phyloP scores from a whole-genome alignment of 192 early-diverging fungal genomes.

The Coemansia sp. region DNA sequence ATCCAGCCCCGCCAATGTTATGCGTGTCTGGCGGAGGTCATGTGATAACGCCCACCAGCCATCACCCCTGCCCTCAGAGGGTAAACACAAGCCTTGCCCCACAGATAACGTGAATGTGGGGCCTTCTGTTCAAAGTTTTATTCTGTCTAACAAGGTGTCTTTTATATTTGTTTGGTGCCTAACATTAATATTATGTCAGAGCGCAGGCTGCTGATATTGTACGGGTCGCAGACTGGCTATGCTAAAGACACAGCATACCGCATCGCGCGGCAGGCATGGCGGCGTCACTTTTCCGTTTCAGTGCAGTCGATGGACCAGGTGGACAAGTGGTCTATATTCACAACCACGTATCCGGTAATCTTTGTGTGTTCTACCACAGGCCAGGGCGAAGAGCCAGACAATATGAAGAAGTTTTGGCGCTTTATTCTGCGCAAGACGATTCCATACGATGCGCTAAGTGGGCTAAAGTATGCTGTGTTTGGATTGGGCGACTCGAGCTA shows the following conservation, averaged over 20 bases:
- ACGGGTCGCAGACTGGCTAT: slow-evolving; percentile 72
- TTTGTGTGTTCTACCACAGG: slow-evolving; percentile 95
- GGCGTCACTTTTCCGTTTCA: slow-evolving; percentile 65
- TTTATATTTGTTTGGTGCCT: no score
- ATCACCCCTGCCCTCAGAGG: no score
- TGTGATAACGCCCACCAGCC: no score
- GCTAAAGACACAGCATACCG: slow-evolving; percentile 88
- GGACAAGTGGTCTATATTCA: slow-evolving; percentile 55
- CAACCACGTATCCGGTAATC: slow-evolving; percentile 29
- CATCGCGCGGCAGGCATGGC: slow-evolving; percentile 73
- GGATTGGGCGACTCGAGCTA: slow-evolving; percentile 97
- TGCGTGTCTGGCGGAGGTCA: no score
- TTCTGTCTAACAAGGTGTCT: no score
- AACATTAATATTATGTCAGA: slow-evolving; percentile 2
- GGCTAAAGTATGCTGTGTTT: slow-evolving; percentile 83
- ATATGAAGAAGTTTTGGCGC: slow-evolving; percentile 93
- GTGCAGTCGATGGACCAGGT: slow-evolving; percentile 79
- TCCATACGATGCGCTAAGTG: slow-evolving; percentile 62
- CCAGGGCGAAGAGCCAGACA: slow-evolving; percentile 88
- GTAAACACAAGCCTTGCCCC: no score
- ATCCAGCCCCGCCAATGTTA: no score
- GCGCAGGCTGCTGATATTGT: slow-evolving; percentile 61
- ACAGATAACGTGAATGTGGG: no score
- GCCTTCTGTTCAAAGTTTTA: no score
- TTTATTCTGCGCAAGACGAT: slow-evolving; percentile 83